A percentile compares a stretch with the other conserved stretches of the same genome.
Conservation (phyloP, 2,329 filamentous ascomycete genomes). For the Talaromyces sp. region DNA sequence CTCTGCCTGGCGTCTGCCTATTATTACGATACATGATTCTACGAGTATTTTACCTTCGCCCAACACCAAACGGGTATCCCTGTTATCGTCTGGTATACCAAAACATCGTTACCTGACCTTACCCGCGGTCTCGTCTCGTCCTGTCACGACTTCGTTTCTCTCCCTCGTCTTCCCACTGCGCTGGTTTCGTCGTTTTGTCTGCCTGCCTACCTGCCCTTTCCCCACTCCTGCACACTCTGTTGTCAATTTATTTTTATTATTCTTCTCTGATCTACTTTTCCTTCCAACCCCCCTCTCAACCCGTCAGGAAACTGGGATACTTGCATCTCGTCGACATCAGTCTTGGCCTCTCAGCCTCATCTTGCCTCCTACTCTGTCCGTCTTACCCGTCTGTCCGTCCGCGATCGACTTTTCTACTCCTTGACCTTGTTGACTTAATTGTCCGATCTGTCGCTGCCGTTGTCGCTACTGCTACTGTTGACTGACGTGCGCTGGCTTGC, state of each 20-base stretch:
- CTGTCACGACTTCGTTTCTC: neutral
- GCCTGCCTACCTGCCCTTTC: conserved; percentile 1
- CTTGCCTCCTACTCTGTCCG: conserved; percentile 12
- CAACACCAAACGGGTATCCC: conserved; percentile 8
- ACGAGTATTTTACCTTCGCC: neutral
- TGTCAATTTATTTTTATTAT: conserved; percentile 4
- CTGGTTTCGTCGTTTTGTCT: conserved; percentile 8
- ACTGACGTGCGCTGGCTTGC: conserved; percentile 19
- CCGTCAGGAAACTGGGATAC: conserved; percentile 10
- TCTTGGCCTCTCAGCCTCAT: conserved; percentile 18
- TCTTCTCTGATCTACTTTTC: neutral
- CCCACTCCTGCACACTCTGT: conserved; percentile 1
- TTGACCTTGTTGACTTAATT: conserved; percentile 1
- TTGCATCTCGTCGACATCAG: conserved; percentile 6
- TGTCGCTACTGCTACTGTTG: neutral
- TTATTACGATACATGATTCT: neutral
- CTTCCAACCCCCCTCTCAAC: neutral
- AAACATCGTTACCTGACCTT: conserved; percentile 2
- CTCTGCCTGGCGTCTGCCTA: neutral
- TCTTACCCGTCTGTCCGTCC: conserved; percentile 2
- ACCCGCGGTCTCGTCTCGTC: conserved; percentile 3
- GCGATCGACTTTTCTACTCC: neutral
- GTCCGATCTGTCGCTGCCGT: conserved; percentile 14
- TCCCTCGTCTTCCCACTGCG: neutral
- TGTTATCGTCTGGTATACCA: conserved; percentile 4